Evolutionary conservation across 2,329 filamentous ascomycete species (phyloP).

Genomic region (Lithohypha guttulata): DNA sequence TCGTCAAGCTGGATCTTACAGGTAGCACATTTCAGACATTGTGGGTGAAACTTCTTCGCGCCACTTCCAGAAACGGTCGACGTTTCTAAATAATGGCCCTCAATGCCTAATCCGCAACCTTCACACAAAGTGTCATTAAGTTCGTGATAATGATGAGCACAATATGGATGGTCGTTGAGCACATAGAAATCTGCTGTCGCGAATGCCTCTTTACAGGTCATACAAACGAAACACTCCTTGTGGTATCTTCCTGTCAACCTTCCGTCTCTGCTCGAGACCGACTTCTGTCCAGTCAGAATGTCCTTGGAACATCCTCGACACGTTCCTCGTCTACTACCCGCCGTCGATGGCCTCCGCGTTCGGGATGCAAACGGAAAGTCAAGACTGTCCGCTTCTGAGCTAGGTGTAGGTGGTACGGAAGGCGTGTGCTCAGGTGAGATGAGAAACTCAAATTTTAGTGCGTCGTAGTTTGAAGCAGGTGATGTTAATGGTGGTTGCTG

Average conservation of each 20-base stretch:
- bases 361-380: too few species aligned
- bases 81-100: slow-evolving; percentile 87
- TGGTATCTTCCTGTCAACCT: slow-evolving; percentile 88
- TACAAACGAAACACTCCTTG: slow-evolving; percentile 88
- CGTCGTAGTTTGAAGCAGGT: background rate
- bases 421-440: background rate
- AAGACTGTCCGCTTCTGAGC: slow-evolving; percentile 8
- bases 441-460: background rate
- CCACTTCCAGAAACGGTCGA: slow-evolving; percentile 34
- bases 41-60: slow-evolving; percentile 66
- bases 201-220: slow-evolving; percentile 71
- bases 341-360: slow-evolving; percentile 32
- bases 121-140: slow-evolving; percentile 79
- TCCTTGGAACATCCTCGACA: slow-evolving; percentile 71
- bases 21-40: slow-evolving; percentile 69
- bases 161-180: slow-evolving; percentile 75
- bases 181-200: slow-evolving; percentile 88
- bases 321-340: slow-evolving; percentile 49
- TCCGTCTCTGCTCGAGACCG: slow-evolving; percentile 85
- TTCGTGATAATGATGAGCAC: slow-evolving; percentile 83
- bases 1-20: slow-evolving; percentile 64
- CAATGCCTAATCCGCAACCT: slow-evolving; percentile 72
- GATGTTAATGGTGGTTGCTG: background rate
- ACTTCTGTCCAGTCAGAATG: slow-evolving; percentile 66
- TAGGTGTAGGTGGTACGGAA: slow-evolving; percentile 1